Percentiles rank a stretch among this genome's conserved stretches.
These are phyloP conservation scores for Lentinula guzmanii DNA, from an alignment of 768 basidiomycete genomes.

Conservation along the genomic window DNA sequence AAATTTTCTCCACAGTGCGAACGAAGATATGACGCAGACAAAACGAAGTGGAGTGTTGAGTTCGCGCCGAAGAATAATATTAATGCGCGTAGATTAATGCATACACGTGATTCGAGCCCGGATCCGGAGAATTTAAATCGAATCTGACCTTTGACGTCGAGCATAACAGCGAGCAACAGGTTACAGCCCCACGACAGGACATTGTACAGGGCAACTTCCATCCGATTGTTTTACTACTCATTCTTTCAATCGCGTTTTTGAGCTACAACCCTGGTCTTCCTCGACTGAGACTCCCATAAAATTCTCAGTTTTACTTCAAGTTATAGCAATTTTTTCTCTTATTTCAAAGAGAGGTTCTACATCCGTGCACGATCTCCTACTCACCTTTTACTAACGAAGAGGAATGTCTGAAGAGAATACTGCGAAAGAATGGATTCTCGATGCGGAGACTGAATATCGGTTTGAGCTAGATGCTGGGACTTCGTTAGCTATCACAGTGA, in stretches of 20 bases:
- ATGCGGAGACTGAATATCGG: slow-evolving; percentile 79
- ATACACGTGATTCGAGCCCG: too few relatives aligned
- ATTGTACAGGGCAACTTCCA: too few relatives aligned
- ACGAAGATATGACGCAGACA: too few relatives aligned
- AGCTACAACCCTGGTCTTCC: neutral
- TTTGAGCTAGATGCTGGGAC: slow-evolving; percentile 83
- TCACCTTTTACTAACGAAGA: neutral
- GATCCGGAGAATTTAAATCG: too few relatives aligned
- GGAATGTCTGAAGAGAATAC: slow-evolving; percentile 24
- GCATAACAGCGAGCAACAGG: neutral
- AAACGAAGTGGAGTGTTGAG: too few relatives aligned
- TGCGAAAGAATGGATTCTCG: slow-evolving; percentile 60
- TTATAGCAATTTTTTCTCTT: neutral
- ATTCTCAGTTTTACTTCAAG: neutral
- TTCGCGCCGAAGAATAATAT: too few relatives aligned
- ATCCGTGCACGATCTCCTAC: neutral
- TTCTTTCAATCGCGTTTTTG: neutral
- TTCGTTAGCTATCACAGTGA: slow-evolving; percentile 74
- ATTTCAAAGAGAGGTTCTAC: neutral
- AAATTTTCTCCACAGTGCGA: too few relatives aligned
- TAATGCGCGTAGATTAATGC: too few relatives aligned
- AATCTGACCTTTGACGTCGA: neutral
- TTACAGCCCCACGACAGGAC: too few relatives aligned
- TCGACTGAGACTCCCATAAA: neutral
- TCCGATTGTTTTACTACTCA: too few relatives aligned